Conservation (phyloP, 108 stramenopile species). For the Cylindrotheca fusiformis region DNA sequence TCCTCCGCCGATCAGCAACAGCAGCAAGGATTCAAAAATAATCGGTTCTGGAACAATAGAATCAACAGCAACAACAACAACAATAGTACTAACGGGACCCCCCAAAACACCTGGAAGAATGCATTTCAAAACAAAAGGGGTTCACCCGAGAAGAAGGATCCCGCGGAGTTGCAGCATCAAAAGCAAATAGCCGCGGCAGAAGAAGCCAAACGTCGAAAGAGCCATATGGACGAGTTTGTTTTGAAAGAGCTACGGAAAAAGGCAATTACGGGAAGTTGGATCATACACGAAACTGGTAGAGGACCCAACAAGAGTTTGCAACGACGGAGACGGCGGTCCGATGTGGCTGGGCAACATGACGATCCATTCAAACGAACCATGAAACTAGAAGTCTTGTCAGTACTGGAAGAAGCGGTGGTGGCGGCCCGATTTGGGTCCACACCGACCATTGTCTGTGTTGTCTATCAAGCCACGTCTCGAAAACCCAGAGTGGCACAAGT, state of each 20-base stretch:
- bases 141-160: neutral
- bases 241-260: conserved; percentile 17
- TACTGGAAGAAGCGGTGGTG: conserved; percentile 3
- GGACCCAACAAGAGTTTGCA: neutral
- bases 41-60: neutral
- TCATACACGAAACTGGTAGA: neutral
- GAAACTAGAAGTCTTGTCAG: conserved; percentile 11
- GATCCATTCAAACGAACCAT: conserved; percentile 12
- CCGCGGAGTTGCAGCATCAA: neutral
- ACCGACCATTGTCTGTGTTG: conserved; percentile 19
- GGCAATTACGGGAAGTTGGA: neutral
- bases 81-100: neutral
- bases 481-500: conserved; percentile 16
- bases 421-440: conserved; percentile 19
- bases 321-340: neutral
- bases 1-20: neutral
- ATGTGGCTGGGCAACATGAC: neutral
- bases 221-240: conserved; percentile 13
- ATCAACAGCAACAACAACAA: neutral
- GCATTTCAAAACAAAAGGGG: neutral
- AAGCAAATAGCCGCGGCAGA: neutral
- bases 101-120: neutral
- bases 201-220: neutral
- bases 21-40: neutral
- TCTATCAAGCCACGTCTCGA: conserved; percentile 2